A percentile compares a stretch with the other conserved stretches of the same genome.
Evolutionary conservation across 2,329 filamentous ascomycete genomes (phyloP).

Genomic region (Zopfia rhizophila): DNA sequence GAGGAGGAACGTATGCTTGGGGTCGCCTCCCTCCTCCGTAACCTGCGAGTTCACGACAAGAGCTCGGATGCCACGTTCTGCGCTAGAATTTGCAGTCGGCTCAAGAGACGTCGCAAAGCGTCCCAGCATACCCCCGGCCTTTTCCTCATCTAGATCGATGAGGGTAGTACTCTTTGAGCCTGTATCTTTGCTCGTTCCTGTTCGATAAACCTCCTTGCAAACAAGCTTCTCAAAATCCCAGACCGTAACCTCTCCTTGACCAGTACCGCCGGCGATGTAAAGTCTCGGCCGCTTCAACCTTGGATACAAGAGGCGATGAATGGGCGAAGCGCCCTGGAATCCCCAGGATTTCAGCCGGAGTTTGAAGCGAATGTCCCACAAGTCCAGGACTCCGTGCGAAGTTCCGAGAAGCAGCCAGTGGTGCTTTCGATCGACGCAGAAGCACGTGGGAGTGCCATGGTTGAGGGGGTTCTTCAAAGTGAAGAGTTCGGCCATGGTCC

Average conservation of each 20-base stretch:
- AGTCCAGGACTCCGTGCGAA: constrained; percentile 87
- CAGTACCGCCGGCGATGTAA: constrained; percentile 88
- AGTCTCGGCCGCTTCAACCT: constrained; percentile 78
- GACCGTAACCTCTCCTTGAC: constrained; percentile 87
- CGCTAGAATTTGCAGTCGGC: constrained; percentile 60
- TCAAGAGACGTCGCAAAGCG: constrained; percentile 79
- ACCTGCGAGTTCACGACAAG: constrained; percentile 78
- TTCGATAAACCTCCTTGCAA: constrained; percentile 88
- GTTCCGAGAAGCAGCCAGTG: constrained; percentile 95
- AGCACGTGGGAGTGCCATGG: constrained; percentile 90
- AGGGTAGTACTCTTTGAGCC: constrained; percentile 69
- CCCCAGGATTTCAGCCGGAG: constrained; percentile 90
- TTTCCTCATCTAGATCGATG: constrained; percentile 91
- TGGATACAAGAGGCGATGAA: constrained; percentile 82
- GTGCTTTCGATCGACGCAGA: constrained; percentile 84
- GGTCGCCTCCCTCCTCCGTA: constrained; percentile 74
- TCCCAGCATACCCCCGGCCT: constrained; percentile 82
- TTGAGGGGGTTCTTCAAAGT: constrained; percentile 86
- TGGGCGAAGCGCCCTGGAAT: constrained; percentile 79
- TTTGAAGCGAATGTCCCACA: constrained; percentile 97
- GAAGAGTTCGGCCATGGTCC: constrained; percentile 85
- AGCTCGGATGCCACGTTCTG: constrained; percentile 76
- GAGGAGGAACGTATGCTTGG: constrained; percentile 83
- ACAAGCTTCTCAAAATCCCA: constrained; percentile 94
- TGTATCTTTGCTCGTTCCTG: constrained; percentile 55